A percentile compares a stretch with the other conserved stretches of the same genome.
Conservation (phyloP, 2,329 filamentous ascomycete species). For the Cercospora sp. region DNA sequence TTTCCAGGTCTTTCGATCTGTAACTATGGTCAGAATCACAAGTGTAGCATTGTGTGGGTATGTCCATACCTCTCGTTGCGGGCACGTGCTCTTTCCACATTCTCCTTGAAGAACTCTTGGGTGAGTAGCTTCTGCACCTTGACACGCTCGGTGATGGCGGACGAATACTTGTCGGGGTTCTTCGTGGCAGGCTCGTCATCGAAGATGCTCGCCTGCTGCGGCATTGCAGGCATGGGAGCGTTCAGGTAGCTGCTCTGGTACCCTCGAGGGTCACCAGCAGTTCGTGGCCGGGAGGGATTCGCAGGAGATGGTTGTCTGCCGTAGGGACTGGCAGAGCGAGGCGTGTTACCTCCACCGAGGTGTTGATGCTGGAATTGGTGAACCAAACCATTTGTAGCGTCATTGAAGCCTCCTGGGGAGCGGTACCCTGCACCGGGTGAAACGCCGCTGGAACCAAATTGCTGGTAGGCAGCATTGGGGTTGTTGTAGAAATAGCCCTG, state of each 20-base stretch:
- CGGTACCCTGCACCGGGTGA: conserved; percentile 57
- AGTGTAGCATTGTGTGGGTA: background rate
- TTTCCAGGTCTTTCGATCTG: conserved; percentile 90
- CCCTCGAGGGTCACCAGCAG: conserved; percentile 67
- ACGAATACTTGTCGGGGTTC: conserved; percentile 82
- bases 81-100: conserved; percentile 91
- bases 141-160: conserved; percentile 75
- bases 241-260: conserved; percentile 68
- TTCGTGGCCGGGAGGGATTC: conserved; percentile 71
- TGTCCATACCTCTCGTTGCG: conserved; percentile 80
- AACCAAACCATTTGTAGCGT: conserved; percentile 85
- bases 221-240: conserved; percentile 60
- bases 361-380: conserved; percentile 98
- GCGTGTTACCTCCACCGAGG: conserved; percentile 63
- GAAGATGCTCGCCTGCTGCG: conserved; percentile 41
- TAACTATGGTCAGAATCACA: conserved; percentile 21
- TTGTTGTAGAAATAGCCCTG: conserved; percentile 55
- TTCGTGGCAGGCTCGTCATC: conserved; percentile 73
- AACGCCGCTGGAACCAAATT: conserved; percentile 43
- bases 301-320: conserved; percentile 66
- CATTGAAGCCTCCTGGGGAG: conserved; percentile 66
- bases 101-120: conserved; percentile 92
- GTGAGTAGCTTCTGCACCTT: conserved; percentile 66
- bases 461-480: conserved; percentile 49
- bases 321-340: conserved; percentile 68